phyloP scores from a whole-genome alignment of 257 asterid species.

The Prunella vulgaris region DNA sequence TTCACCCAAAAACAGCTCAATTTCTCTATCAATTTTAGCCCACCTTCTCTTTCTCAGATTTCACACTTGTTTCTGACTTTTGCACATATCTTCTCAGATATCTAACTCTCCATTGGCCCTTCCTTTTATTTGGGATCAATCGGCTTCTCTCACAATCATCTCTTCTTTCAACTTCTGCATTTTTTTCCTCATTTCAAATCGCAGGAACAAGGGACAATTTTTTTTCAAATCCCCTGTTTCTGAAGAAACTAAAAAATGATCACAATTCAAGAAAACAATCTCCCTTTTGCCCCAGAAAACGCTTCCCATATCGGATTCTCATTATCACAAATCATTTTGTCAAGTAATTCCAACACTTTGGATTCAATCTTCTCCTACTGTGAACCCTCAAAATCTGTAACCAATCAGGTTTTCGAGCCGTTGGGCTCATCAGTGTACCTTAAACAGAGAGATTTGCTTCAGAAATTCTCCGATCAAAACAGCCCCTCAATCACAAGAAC shows the following conservation, averaged over 20 bases:
- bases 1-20: slow-evolving; percentile 1
- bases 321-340: slow-evolving; percentile 56
- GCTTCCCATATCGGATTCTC: slow-evolving; percentile 42
- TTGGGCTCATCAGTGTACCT: slow-evolving; percentile 71
- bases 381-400: slow-evolving; percentile 22
- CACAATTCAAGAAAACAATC: slow-evolving; percentile 25
- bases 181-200: not conserved
- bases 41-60: slow-evolving; percentile 2
- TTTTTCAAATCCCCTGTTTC: slow-evolving; percentile 15
- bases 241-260: slow-evolving; percentile 33
- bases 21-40: not conserved
- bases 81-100: not conserved
- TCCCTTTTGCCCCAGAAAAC: slow-evolving; percentile 22
- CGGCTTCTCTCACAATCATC: no score
- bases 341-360: slow-evolving; percentile 64
- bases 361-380: slow-evolving; percentile 77
- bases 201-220: slow-evolving; percentile 26
- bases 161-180: no score
- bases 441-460: slow-evolving; percentile 58
- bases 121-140: slow-evolving; percentile 20
- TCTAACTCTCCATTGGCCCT: slow-evolving; percentile 25
- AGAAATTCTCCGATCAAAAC: slow-evolving; percentile 43
- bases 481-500: slow-evolving; percentile 9
- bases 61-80: slow-evolving; percentile 3
- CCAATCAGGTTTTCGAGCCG: slow-evolving; percentile 33